These are phyloP conservation scores for Cryphonectria nitschkei DNA, from an alignment of 2,329 filamentous ascomycete genomes.

Conservation along the genomic window DNA sequence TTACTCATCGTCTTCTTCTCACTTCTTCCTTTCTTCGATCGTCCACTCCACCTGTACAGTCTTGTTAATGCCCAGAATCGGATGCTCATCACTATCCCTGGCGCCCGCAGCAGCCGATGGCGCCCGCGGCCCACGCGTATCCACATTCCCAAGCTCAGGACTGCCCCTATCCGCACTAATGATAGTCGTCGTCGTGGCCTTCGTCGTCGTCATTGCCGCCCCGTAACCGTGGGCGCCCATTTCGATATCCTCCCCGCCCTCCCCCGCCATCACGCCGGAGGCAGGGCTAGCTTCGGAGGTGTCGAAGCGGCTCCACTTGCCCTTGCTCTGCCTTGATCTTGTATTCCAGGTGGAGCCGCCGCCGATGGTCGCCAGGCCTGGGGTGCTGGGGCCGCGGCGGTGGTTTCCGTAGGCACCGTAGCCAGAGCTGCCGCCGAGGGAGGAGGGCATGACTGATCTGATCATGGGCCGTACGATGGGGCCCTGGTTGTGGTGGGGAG, in stretches of 20 bases:
- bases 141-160: background rate
- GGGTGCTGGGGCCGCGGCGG: background rate
- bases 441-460: constrained; percentile 21
- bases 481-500: background rate
- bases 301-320: constrained; percentile 16
- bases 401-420: constrained; percentile 5
- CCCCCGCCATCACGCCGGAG: background rate
- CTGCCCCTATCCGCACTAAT: background rate
- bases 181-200: background rate
- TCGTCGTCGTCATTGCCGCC: background rate
- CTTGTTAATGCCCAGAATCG: constrained; percentile 17
- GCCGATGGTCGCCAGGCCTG: constrained; percentile 15
- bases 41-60: constrained; percentile 20
- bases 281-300: background rate
- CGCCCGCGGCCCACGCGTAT: background rate
- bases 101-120: background rate
- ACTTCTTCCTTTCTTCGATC: background rate
- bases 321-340: constrained; percentile 3
- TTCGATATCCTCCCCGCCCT: constrained; percentile 11
- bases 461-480: constrained; percentile 17
- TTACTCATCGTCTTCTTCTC: too few relatives aligned
- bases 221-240: background rate
- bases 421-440: constrained; percentile 3
- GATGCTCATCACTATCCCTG: constrained; percentile 20
- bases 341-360: constrained; percentile 3